Percentiles rank a stretch among this genome's conserved stretches.
These are phyloP conservation scores for Naganishia friedmannii DNA, from an alignment of 768 basidiomycete species.

Conservation along the genomic window DNA sequence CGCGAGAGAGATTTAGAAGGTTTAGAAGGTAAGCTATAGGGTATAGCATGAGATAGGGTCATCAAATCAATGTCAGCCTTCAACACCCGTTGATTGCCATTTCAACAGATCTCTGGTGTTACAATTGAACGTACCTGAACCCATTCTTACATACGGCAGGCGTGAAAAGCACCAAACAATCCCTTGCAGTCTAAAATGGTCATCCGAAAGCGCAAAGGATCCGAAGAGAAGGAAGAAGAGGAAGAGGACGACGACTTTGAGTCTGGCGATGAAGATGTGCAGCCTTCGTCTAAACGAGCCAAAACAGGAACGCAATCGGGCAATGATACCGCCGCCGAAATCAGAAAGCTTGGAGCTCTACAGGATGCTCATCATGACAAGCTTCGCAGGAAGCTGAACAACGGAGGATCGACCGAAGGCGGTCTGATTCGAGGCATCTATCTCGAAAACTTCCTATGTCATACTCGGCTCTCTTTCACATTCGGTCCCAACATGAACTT, in stretches of 20 bases:
- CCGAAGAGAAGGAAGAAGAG: slow-evolving; percentile 65
- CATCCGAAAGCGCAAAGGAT: slow-evolving; percentile 58
- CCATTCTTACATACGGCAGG: no score
- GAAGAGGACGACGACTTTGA: slow-evolving; percentile 24
- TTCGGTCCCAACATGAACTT: slow-evolving; percentile 96
- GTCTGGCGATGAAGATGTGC: slow-evolving; percentile 3
- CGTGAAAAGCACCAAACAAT: no score
- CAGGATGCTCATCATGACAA: slow-evolving; percentile 1
- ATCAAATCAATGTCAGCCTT: no score
- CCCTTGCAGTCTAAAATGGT: neutral
- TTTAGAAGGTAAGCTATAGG: no score
- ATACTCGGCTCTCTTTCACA: slow-evolving; percentile 73
- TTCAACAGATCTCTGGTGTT: neutral
- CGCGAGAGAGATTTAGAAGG: neutral
- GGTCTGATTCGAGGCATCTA: slow-evolving; percentile 33
- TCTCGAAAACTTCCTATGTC: slow-evolving; percentile 90
- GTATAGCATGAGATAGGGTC: no score
- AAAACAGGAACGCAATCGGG: neutral
- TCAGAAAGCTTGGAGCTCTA: neutral
- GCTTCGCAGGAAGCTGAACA: slow-evolving; percentile 1
- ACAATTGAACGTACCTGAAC: neutral
- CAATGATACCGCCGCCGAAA: neutral
- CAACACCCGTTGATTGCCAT: no score
- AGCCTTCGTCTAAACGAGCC: neutral
- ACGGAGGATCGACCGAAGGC: slow-evolving; percentile 7